Base-by-base conservation (phyloP, 805 yeast genomes). In the Saccharomyces jurei region DNA sequence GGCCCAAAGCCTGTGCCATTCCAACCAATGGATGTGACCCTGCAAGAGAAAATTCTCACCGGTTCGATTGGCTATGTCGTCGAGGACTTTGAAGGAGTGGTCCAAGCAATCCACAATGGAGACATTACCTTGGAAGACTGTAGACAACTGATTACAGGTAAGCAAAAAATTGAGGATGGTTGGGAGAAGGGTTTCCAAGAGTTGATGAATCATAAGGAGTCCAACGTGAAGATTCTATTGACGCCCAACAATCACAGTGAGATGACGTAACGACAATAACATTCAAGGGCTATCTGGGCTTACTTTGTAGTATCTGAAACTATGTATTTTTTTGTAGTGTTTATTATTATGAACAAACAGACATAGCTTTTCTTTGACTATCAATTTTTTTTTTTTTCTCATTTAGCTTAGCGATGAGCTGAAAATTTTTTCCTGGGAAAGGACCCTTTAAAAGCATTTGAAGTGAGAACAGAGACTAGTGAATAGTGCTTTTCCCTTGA, bases 61-160 rank as follows among this genome's bases (percentile, higher is more conserved):
- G 88, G 87, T 2, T 81, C 86, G 1, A 81, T 82, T 74, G 81
- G 86, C 55, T 82, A 83, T 63, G 77, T 78, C 2, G 74, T 76
- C 22, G 69, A 70, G 54, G 88, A 83, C 65, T 82, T 83, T 57
- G 77, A 75, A 60, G 80, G 77, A 49, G 87, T 83, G 2, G 73
- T 82, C 22, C 70, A 65, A 0, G 82, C 84, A 8, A 68, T 83
- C 51, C 75, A 72, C 4, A 59, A 68, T 2, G 83, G 83, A 14
- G 60, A 65, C 32, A 80, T 82, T 54, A 71, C 69, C 31, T 56
- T 77, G 9, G 77, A 76, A 14, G 74, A 74, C 46, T 74, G 78
- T 28, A 74, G 66, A 60, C 63, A 70, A 26, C 66, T 82, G 69
- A 81, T 84, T 54, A 82, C 87, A 0, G 81, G 81, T 27, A 79